A percentile compares a stretch with the other conserved stretches of the same genome.
Evolutionary conservation across 2,329 filamentous ascomycete genomes (phyloP).

Genomic region (Phoma herbarum): DNA sequence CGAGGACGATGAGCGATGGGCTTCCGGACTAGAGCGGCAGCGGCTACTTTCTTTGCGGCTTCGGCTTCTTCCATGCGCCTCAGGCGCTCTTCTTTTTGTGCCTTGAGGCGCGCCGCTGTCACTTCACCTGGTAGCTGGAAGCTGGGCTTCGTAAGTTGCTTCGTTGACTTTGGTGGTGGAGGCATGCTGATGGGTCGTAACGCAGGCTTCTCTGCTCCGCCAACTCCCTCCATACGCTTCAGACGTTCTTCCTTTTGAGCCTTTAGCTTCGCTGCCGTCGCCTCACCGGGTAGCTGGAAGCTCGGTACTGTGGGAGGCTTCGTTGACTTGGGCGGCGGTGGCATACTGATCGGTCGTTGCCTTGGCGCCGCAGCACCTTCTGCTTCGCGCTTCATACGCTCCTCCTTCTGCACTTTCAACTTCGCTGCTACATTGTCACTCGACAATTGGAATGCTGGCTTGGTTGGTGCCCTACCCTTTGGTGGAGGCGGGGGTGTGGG

Average conservation of each 20-base stretch:
- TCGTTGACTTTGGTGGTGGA: slow-evolving; percentile 59
- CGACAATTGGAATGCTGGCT: slow-evolving; percentile 60
- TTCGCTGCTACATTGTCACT: slow-evolving; percentile 63
- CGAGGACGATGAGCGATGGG: slow-evolving; percentile 50
- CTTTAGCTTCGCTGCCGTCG: slow-evolving; percentile 52
- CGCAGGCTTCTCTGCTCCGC: slow-evolving; percentile 46
- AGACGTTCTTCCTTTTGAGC: slow-evolving; percentile 46
- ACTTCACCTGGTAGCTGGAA: slow-evolving; percentile 65
- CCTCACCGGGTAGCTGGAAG: slow-evolving; percentile 64
- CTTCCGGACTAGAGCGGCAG: slow-evolving; percentile 51
- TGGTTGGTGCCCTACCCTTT: slow-evolving; percentile 61
- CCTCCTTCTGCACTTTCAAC: slow-evolving; percentile 61
- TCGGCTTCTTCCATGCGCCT: slow-evolving; percentile 46
- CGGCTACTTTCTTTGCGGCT: slow-evolving; percentile 52
- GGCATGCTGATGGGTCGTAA: slow-evolving; percentile 57
- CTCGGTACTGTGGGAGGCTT: slow-evolving; percentile 61
- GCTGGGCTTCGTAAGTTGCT: slow-evolving; percentile 59
- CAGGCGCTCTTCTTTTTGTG: slow-evolving; percentile 47
- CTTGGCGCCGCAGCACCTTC: slow-evolving; percentile 40
- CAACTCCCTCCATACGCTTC: slow-evolving; percentile 47
- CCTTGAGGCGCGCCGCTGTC: slow-evolving; percentile 51
- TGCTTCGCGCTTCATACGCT: slow-evolving; percentile 57
- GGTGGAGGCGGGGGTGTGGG: slow-evolving; percentile 56
- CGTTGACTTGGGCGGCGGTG: slow-evolving; percentile 58
- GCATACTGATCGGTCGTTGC: slow-evolving; percentile 57